phyloP scores from a whole-genome alignment of 495 filamentous ascomycete species.

The Margaritispora aquatica region DNA sequence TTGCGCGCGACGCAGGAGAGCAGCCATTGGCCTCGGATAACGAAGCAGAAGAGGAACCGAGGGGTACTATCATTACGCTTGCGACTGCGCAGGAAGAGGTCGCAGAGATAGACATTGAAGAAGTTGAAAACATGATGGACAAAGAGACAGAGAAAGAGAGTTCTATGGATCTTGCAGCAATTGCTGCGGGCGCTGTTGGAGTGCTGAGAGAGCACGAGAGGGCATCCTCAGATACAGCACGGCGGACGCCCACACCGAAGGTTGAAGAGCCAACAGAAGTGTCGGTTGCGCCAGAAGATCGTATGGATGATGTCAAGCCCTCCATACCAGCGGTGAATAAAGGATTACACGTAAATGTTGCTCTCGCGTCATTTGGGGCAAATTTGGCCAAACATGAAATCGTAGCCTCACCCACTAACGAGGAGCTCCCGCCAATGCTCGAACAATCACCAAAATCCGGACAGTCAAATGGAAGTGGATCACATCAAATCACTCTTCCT shows the following conservation, averaged over 20 bases:
- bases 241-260: conserved; percentile 16
- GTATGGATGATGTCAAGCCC: conserved; percentile 21
- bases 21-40: conserved; percentile 32
- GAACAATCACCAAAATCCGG: conserved; percentile 39
- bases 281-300: conserved; percentile 11
- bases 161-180: conserved; percentile 16
- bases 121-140: conserved; percentile 17
- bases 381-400: conserved; percentile 11
- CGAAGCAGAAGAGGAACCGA: conserved; percentile 34
- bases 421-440: conserved; percentile 46
- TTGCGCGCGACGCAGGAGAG: conserved; percentile 36
- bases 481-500: conserved; percentile 27
- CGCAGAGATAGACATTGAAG: conserved; percentile 15
- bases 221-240: conserved; percentile 15
- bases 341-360: conserved; percentile 1
- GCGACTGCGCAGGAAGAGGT: conserved; percentile 22
- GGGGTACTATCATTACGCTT: conserved; percentile 16
- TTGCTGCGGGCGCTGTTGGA: conserved; percentile 20
- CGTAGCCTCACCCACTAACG: conserved; percentile 5
- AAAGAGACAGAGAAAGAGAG: conserved; percentile 19
- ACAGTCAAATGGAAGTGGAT: conserved; percentile 29
- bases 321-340: conserved; percentile 19
- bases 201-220: conserved; percentile 19
- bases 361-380: conserved; percentile 6
- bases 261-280: conserved; percentile 19